Conservation (phyloP, 1,284 basidiomycete genomes). For the Boletus semigastroideus region DNA sequence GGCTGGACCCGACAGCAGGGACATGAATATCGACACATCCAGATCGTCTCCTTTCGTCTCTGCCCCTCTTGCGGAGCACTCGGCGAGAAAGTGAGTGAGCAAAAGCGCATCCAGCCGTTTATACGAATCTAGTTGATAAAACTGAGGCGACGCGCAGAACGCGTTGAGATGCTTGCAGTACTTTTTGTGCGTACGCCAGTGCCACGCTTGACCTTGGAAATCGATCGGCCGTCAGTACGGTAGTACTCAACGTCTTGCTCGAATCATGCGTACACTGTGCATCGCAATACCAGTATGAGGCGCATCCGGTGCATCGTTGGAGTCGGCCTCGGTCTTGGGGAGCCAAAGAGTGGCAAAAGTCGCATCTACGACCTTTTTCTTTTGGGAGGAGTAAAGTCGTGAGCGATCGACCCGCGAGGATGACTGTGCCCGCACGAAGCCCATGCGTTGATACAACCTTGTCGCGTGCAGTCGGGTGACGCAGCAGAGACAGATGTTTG, state of each 20-base stretch:
- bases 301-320: slow-evolving; percentile 60
- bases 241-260: slow-evolving; percentile 2
- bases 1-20: slow-evolving; percentile 50
- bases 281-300: slow-evolving; percentile 70
- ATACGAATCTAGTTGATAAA: slow-evolving; percentile 48
- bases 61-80: slow-evolving; percentile 31
- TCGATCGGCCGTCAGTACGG: slow-evolving; percentile 10
- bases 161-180: slow-evolving; percentile 58
- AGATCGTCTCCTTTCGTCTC: slow-evolving; percentile 22
- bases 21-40: slow-evolving; percentile 42
- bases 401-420: slow-evolving; percentile 48
- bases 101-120: slow-evolving; percentile 61
- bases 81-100: slow-evolving; percentile 59
- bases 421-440: slow-evolving; percentile 43
- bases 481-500: slow-evolving; percentile 33
- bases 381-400: slow-evolving; percentile 48
- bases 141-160: slow-evolving; percentile 46
- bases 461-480: slow-evolving; percentile 50
- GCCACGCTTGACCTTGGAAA: slow-evolving; percentile 56
- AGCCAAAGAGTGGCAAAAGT: slow-evolving; percentile 49
- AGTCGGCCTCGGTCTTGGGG: slow-evolving; percentile 26
- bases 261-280: slow-evolving; percentile 48
- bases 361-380: slow-evolving; percentile 64
- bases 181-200: slow-evolving; percentile 63
- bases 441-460: slow-evolving; percentile 43